phyloP scores from a whole-genome alignment of 148 eudicot species.

The Cornus controversa region DNA sequence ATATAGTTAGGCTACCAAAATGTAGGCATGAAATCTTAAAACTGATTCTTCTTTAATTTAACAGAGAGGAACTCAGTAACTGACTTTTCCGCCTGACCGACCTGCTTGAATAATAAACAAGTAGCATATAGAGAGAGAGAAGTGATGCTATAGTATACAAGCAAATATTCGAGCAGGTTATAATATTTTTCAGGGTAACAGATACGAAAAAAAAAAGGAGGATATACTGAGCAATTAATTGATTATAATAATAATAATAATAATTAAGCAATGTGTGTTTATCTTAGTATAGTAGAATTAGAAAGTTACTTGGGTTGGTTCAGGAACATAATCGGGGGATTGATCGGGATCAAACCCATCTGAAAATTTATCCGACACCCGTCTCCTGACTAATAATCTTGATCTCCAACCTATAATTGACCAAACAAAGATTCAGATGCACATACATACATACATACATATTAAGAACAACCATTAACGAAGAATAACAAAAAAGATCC shows the following conservation, averaged over 20 bases:
- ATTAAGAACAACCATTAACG: background rate
- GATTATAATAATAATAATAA: too few relatives aligned
- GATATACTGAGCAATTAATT: slow-evolving; percentile 4
- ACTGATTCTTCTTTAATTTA: too few relatives aligned
- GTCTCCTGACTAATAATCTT: slow-evolving; percentile 18
- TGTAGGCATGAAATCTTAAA: too few relatives aligned
- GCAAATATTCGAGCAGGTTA: background rate
- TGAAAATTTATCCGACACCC: slow-evolving; percentile 18
- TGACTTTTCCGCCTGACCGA: too few relatives aligned
- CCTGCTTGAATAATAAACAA: too few relatives aligned
- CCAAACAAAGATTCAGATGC: background rate
- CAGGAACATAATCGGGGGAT: slow-evolving; percentile 8
- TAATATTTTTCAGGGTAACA: slow-evolving; percentile 43
- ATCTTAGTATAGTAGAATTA: background rate
- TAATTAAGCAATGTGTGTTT: background rate
- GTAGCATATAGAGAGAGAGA: too few relatives aligned
- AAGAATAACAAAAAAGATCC: background rate
- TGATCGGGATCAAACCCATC: slow-evolving; percentile 15
- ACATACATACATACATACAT: background rate
- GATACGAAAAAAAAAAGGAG: slow-evolving; percentile 4
- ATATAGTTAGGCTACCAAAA: too few relatives aligned
- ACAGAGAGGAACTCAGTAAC: too few relatives aligned
- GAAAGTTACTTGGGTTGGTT: slow-evolving; percentile 27
- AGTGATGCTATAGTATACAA: too few relatives aligned
- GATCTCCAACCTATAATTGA: slow-evolving; percentile 22